phyloP scores from a whole-genome alignment of 352 stramenopile species.

The Phytophthora cactorum region DNA sequence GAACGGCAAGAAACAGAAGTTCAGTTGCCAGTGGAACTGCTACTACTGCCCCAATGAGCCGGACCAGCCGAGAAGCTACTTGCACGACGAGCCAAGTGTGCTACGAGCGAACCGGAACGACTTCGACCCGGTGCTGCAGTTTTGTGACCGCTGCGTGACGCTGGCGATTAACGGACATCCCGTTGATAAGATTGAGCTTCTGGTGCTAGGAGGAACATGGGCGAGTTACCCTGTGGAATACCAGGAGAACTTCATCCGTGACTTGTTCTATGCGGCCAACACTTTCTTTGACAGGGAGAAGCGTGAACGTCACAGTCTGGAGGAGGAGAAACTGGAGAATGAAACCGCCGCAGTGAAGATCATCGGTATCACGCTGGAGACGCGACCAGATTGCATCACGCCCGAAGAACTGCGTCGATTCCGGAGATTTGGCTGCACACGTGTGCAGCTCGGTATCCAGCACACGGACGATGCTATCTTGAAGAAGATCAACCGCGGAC shows the following conservation, averaged over 20 bases:
- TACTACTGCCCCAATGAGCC: conserved; percentile 96
- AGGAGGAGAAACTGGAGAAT: conserved; percentile 92
- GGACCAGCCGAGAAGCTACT: conserved; percentile 91
- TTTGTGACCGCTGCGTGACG: conserved; percentile 90
- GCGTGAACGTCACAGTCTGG: conserved; percentile 70
- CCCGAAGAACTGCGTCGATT: conserved; percentile 87
- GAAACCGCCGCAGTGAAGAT: conserved; percentile 86
- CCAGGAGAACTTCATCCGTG: conserved; percentile 91
- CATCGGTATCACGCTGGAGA: conserved; percentile 92
- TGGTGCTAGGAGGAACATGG: conserved; percentile 93
- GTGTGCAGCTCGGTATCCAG: conserved; percentile 92
- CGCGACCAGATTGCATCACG: conserved; percentile 91
- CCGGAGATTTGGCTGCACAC: conserved; percentile 85
- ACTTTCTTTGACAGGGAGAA: conserved; percentile 88
- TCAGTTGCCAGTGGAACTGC: conserved; percentile 95
- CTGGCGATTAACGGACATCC: conserved; percentile 93
- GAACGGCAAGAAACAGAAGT: conserved; percentile 86
- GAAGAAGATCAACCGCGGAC: conserved; percentile 92
- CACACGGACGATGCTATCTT: conserved; percentile 92
- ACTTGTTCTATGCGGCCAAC: conserved; percentile 94
- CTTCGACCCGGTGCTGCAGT: conserved; percentile 93
- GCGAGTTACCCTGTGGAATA: conserved; percentile 92
- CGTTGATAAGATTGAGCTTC: conserved; percentile 93
- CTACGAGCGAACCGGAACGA: conserved; percentile 92
- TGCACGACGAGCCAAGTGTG: conserved; percentile 94